phyloP scores from a whole-genome alignment of 2,329 filamentous ascomycete species.

The Ambrosiella xylebori region DNA sequence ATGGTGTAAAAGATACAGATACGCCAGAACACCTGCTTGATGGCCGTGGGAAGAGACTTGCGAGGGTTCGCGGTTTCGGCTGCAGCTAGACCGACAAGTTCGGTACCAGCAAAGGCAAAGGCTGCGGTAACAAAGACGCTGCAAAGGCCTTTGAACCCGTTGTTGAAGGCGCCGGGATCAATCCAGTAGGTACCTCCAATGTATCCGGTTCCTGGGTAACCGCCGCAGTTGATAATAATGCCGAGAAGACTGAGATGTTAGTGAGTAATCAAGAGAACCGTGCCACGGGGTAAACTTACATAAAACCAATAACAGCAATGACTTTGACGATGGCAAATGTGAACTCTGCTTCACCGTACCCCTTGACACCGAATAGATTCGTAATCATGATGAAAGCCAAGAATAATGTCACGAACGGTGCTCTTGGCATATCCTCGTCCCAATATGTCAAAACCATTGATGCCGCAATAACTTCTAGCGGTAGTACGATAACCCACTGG shows the following conservation, averaged over 20 bases:
- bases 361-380: slow-evolving; percentile 76
- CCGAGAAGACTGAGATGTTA: slow-evolving; percentile 50
- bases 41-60: slow-evolving; percentile 67
- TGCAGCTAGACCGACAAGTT: slow-evolving; percentile 59
- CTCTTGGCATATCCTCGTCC: slow-evolving; percentile 45
- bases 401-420: slow-evolving; percentile 72
- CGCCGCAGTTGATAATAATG: slow-evolving; percentile 71
- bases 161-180: slow-evolving; percentile 66
- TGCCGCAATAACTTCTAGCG: slow-evolving; percentile 73
- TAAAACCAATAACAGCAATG: slow-evolving; percentile 70
- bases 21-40: slow-evolving; percentile 92
- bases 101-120: slow-evolving; percentile 60
- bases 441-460: slow-evolving; percentile 74
- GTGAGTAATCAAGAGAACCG: neutral
- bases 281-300: slow-evolving; percentile 36
- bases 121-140: slow-evolving; percentile 61
- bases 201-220: slow-evolving; percentile 54
- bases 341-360: slow-evolving; percentile 82
- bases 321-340: slow-evolving; percentile 77
- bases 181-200: slow-evolving; percentile 67
- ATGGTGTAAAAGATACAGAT: slow-evolving; percentile 83
- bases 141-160: slow-evolving; percentile 71
- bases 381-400: slow-evolving; percentile 58
- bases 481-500: slow-evolving; percentile 72
- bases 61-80: slow-evolving; percentile 65